A percentile compares a stretch with the other conserved stretches of the same genome.
These are phyloP conservation scores for Cucurbita moschata DNA, from an alignment of 306 rosid species.

Conservation along the genomic window DNA sequence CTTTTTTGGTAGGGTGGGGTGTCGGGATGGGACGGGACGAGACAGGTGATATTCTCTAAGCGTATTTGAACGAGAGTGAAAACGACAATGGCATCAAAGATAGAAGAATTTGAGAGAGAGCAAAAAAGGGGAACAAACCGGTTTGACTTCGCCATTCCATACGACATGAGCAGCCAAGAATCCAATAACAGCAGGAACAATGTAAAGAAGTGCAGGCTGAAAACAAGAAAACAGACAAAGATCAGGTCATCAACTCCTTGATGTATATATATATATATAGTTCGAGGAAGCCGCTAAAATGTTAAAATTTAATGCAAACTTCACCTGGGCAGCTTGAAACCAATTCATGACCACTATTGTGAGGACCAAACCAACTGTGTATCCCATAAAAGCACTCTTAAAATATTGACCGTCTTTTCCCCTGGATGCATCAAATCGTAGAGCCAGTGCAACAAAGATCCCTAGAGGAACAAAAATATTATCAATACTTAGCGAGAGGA, in stretches of 20 bases:
- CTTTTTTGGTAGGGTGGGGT: background rate
- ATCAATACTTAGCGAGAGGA: background rate
- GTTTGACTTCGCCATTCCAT: conserved; percentile 92
- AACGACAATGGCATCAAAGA: background rate
- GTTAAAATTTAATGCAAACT: background rate
- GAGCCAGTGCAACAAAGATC: conserved; percentile 90
- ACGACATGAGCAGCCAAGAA: conserved; percentile 82
- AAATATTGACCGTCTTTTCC: conserved; percentile 73
- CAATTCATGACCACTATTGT: conserved; percentile 96
- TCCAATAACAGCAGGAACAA: conserved; percentile 87
- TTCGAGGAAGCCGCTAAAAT: too few relatives aligned
- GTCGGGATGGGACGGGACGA: too few relatives aligned
- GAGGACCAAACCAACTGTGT: conserved; percentile 61
- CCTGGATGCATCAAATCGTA: conserved; percentile 91
- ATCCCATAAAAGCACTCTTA: conserved; percentile 88
- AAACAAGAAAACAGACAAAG: background rate
- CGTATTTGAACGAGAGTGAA: background rate
- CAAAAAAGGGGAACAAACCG: conserved; percentile 34
- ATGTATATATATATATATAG: background rate
- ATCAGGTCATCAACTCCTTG: background rate
- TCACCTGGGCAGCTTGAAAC: conserved; percentile 99
- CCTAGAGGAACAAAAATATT: conserved; percentile 28
- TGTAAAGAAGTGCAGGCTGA: conserved; percentile 96
- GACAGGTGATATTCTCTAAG: background rate
- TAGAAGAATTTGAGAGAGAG: background rate